Conservation (phyloP, 192 early-diverging fungal genomes). For the Coemansia brasiliensis region DNA sequence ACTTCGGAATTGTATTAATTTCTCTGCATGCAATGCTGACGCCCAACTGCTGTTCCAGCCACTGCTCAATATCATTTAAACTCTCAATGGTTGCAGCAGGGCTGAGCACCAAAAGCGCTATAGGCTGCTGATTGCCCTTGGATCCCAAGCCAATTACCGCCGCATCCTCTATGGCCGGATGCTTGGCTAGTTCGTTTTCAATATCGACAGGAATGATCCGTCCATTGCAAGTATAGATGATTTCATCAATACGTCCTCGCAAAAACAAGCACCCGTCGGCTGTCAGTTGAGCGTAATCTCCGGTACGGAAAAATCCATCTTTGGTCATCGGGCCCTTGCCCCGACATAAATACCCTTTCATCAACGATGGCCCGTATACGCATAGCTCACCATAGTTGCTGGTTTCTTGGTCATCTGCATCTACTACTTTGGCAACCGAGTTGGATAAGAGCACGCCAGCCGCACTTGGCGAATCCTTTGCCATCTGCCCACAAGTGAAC, state of each 20-base stretch:
- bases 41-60: conserved; percentile 1
- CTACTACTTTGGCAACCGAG: conserved; percentile 33
- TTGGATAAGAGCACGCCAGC: conserved; percentile 41
- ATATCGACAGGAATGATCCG: conserved; percentile 78
- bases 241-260: conserved; percentile 73
- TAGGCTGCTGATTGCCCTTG: conserved; percentile 6
- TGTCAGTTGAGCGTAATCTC: conserved; percentile 71
- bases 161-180: conserved; percentile 64
- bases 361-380: conserved; percentile 78
- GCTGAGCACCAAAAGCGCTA: conserved; percentile 19
- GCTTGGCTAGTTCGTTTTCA: conserved; percentile 65
- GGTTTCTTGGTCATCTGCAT: conserved; percentile 62
- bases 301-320: conserved; percentile 79
- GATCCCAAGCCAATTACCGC: conserved; percentile 58
- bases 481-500: conserved; percentile 18
- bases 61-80: conserved; percentile 14
- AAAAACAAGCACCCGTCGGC: conserved; percentile 63
- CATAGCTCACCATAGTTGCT: conserved; percentile 74
- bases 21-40: conserved; percentile 15
- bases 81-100: neutral
- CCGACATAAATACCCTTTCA: conserved; percentile 76
- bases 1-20: conserved; percentile 20
- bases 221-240: conserved; percentile 79
- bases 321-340: conserved; percentile 44
- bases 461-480: conserved; percentile 11